These are phyloP conservation scores for Rasamsonia emersonii DNA, from an alignment of 2,329 filamentous ascomycete genomes.

Conservation along the genomic window DNA sequence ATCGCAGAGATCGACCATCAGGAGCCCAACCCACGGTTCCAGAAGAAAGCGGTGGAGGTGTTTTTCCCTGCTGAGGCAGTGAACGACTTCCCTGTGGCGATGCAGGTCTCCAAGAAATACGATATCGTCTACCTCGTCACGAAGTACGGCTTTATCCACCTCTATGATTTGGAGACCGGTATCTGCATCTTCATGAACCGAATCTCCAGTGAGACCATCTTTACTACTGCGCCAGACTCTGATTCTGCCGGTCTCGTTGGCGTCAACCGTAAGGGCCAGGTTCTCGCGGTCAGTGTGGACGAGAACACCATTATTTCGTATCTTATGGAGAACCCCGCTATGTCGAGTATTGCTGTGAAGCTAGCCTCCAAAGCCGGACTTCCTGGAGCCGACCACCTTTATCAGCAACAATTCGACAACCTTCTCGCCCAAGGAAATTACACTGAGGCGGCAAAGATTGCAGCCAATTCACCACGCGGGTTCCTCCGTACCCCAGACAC, in stretches of 20 bases:
- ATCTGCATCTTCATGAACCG: constrained; percentile 99
- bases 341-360: constrained; percentile 88
- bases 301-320: constrained; percentile 89
- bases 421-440: constrained; percentile 73
- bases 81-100: constrained; percentile 95
- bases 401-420: constrained; percentile 86
- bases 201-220: constrained; percentile 98
- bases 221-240: constrained; percentile 78
- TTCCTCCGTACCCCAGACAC: constrained; percentile 92
- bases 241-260: constrained; percentile 83
- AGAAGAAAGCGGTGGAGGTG: constrained; percentile 94
- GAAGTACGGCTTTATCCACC: constrained; percentile 97
- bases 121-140: constrained; percentile 95
- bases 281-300: constrained; percentile 87
- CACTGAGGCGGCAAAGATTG: constrained; percentile 84
- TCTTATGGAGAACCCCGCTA: constrained; percentile 91
- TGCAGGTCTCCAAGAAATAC: constrained; percentile 95
- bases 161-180: constrained; percentile 94
- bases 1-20: constrained; percentile 96
- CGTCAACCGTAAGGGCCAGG: constrained; percentile 96
- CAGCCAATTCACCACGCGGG: constrained; percentile 89
- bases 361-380: constrained; percentile 89
- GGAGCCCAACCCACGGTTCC: constrained; percentile 77
- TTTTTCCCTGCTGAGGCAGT: constrained; percentile 94
- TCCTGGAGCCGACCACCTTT: constrained; percentile 87